These are phyloP conservation scores for Collybiopsis luxurians DNA, from an alignment of 768 basidiomycete species.

Conservation along the genomic window DNA sequence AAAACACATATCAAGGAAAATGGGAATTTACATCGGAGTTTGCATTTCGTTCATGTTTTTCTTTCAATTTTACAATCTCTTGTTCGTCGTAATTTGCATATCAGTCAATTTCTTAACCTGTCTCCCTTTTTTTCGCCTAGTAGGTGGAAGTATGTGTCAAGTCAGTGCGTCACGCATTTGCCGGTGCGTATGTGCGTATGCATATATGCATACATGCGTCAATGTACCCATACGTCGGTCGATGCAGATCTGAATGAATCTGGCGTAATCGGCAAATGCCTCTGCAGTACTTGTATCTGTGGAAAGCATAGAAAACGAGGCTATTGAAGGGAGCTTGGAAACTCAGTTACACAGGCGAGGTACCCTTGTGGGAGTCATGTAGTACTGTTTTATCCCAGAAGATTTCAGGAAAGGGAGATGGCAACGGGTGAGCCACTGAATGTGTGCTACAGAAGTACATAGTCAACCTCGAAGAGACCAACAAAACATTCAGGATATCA, in stretches of 20 bases:
- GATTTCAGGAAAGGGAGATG: constrained; percentile 56
- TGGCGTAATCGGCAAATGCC: constrained; percentile 50
- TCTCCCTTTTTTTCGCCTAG: too few relatives aligned
- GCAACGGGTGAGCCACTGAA: constrained; percentile 52
- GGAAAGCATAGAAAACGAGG: constrained; percentile 29
- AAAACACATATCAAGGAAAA: too few relatives aligned
- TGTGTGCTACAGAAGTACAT: constrained; percentile 39
- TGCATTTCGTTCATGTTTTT: too few relatives aligned
- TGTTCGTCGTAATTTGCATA: too few relatives aligned
- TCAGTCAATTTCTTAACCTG: too few relatives aligned
- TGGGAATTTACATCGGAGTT: too few relatives aligned
- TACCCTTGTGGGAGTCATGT: constrained; percentile 13
- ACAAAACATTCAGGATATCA: background rate
- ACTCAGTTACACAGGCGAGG: constrained; percentile 7
- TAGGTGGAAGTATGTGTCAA: too few relatives aligned
- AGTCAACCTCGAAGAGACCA: background rate
- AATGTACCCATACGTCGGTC: constrained; percentile 36
- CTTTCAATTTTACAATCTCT: too few relatives aligned
- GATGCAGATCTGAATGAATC: constrained; percentile 42
- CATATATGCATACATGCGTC: too few relatives aligned
- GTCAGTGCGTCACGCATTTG: constrained; percentile 51
- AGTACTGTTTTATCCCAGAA: constrained; percentile 21
- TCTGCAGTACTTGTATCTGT: constrained; percentile 42
- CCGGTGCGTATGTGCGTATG: constrained; percentile 31
- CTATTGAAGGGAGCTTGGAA: constrained; percentile 13